A percentile compares a stretch with the other conserved stretches of the same genome.
These are phyloP conservation scores for Flueggea neowawraea DNA, from an alignment of 441 rosid species.

Conservation along the genomic window DNA sequence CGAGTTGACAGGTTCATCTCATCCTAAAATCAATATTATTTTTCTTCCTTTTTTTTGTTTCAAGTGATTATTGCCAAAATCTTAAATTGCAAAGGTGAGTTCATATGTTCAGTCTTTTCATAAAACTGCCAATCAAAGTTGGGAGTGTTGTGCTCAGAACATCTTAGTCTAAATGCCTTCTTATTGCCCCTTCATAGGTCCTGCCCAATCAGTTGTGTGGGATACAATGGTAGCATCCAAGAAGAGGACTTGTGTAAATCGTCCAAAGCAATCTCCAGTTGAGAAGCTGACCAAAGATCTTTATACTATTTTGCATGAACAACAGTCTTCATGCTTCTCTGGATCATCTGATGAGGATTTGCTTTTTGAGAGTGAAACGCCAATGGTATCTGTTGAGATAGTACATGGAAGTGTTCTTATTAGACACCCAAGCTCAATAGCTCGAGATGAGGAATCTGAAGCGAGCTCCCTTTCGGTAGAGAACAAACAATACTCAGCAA, in stretches of 20 bases:
- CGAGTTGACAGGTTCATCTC: slow-evolving; percentile 80
- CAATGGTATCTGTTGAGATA: slow-evolving; percentile 97
- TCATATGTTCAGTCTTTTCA: neutral
- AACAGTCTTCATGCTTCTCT: slow-evolving; percentile 85
- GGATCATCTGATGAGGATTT: slow-evolving; percentile 90
- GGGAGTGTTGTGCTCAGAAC: neutral
- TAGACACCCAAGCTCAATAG: slow-evolving; percentile 71
- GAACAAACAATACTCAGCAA: slow-evolving; percentile 49
- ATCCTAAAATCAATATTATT: slow-evolving; percentile 3
- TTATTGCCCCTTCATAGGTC: slow-evolving; percentile 46
- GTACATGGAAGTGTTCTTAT: slow-evolving; percentile 98
- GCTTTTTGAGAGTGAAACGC: slow-evolving; percentile 84
- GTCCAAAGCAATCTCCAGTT: slow-evolving; percentile 80
- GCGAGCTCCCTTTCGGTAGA: slow-evolving; percentile 93
- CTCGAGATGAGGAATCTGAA: slow-evolving; percentile 98
- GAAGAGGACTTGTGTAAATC: slow-evolving; percentile 87
- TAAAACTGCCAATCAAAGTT: neutral
- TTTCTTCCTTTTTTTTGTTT: neutral
- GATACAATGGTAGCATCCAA: slow-evolving; percentile 82
- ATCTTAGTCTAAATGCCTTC: slow-evolving; percentile 7
- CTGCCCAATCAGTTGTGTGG: slow-evolving; percentile 85
- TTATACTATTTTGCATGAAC: slow-evolving; percentile 85
- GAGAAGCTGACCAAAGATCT: slow-evolving; percentile 94
- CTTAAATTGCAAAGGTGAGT: slow-evolving; percentile 1
- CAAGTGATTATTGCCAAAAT: neutral